Base-by-base conservation (phyloP, 73 alveolate genomes). In the Stentor coeruleus region DNA sequence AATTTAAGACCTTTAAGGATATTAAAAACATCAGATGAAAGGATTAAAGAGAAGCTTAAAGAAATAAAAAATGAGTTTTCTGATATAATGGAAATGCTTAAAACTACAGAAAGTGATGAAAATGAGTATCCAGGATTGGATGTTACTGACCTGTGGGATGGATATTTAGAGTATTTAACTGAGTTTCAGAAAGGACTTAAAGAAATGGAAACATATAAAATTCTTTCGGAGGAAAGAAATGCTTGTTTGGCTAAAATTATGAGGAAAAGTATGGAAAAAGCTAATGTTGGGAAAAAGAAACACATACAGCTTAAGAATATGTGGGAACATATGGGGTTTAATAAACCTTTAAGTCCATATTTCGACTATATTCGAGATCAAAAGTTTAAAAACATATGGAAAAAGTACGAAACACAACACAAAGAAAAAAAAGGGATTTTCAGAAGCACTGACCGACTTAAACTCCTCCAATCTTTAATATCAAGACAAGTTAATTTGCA, bases 1-100 rank as follows among this genome's bases (percentile, higher is more conserved):
- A 26, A 33, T 3, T 82, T 73, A 37, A 40, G 90, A 37, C 90
- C 90, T 4, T 84, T 73, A 3, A 81, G 87, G 30, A n/a, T 66
- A 30, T 36, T 66, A n/a, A 66, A 20, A 20, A 15, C 30, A 20
- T 57, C 81, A 0, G 1, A 0, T 15, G 49, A 66, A 30, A 2
- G 14, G n/a, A 66, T n/a, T n/a, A 31, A 20, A 20, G 42, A 2
- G 36, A 26, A 1, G 36, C 79, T 26, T 33, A 20, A 2, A 66
- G 39, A 20, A 2, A 20, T 66, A 0, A 28, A 20, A 14, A 31
- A 66, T 20, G 37, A 66, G 11, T 66, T 20, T 31, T 40, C 79
- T 28, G 79, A 66, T 28, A 66, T 33, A 14, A n/a, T n/a, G n/a
- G n/a, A 66, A 2, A 1, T 1, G 81, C 1, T 28, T 66, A 30